Conservation (phyloP, 805 yeast species). For the Yamadazyma tumulicola region DNA sequence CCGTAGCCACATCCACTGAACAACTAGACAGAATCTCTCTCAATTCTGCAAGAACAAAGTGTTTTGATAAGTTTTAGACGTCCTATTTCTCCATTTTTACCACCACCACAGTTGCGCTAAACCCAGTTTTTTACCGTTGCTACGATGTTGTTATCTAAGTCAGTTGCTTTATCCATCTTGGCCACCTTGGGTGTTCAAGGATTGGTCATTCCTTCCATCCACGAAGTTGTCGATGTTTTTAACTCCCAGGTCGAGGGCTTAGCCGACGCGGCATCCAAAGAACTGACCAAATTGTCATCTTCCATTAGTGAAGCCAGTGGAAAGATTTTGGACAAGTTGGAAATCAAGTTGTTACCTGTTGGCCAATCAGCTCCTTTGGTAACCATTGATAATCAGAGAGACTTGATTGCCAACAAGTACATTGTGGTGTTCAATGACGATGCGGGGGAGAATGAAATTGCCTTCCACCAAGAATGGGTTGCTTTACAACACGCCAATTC, state of each 20-base stretch:
- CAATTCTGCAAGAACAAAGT: too few relatives aligned
- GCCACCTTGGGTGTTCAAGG: conserved; percentile 40
- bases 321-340: conserved; percentile 6
- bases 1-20: too few relatives aligned
- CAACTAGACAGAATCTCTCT: too few relatives aligned
- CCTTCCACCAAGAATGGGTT: conserved; percentile 69
- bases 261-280: conserved; percentile 2
- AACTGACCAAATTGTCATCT: conserved; percentile 3
- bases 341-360: conserved; percentile 7
- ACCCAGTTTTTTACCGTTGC: too few relatives aligned
- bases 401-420: conserved; percentile 68
- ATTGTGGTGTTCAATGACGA: conserved; percentile 79
- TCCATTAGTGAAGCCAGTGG: conserved; percentile 4
- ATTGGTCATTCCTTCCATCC: conserved; percentile 59
- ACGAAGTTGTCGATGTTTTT: conserved; percentile 38
- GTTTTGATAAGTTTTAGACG: too few relatives aligned
- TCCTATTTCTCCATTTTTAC: too few relatives aligned
- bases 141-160: conserved; percentile 37
- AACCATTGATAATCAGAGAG: conserved; percentile 36
- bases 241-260: conserved; percentile 11
- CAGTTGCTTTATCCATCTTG: conserved; percentile 42
- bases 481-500: conserved; percentile 47
- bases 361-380: conserved; percentile 44
- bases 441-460: conserved; percentile 48
- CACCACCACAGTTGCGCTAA: too few relatives aligned